Conservation (phyloP, 257 asterid species). For the Lycium barbarum region DNA sequence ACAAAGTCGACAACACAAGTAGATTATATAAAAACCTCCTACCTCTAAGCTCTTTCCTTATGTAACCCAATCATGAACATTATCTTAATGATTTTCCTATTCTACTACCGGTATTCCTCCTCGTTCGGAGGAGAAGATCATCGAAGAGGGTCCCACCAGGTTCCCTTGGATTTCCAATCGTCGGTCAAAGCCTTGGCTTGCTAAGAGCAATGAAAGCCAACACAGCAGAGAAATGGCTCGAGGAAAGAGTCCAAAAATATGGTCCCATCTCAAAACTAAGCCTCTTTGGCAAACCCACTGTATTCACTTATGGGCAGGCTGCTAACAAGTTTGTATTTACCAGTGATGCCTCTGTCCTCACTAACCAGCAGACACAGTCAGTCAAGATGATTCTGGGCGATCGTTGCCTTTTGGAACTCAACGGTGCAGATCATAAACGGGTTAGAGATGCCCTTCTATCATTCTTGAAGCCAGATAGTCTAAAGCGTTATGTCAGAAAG, state of each 20-base stretch:
- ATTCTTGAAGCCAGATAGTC: conserved; percentile 66
- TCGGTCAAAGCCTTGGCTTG: conserved; percentile 72
- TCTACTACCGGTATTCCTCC: conserved; percentile 46
- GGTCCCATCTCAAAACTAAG: conserved; percentile 70
- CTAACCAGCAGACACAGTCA: conserved; percentile 62
- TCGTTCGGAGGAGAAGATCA: conserved; percentile 32
- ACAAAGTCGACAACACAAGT: not conserved
- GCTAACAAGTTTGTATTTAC: conserved; percentile 75
- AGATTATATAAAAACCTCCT: not conserved
- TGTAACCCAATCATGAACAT: conserved; percentile 34
- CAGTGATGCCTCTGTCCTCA: conserved; percentile 47
- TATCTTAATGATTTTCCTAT: conserved; percentile 35
- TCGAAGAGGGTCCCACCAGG: conserved; percentile 62
- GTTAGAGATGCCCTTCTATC: conserved; percentile 65
- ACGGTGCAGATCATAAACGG: conserved; percentile 67
- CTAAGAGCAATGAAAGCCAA: conserved; percentile 74
- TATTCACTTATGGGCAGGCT: conserved; percentile 71
- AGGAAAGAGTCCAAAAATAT: conserved; percentile 54
- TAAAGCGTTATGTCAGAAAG: conserved; percentile 65
- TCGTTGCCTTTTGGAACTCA: conserved; percentile 62
- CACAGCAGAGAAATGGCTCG: conserved; percentile 69
- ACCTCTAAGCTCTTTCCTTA: not conserved
- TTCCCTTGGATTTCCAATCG: conserved; percentile 63
- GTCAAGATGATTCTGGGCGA: conserved; percentile 67
- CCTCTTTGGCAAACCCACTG: conserved; percentile 75